Conservation (phyloP, 495 filamentous ascomycete genomes). For the Aspergillus biplanus region DNA sequence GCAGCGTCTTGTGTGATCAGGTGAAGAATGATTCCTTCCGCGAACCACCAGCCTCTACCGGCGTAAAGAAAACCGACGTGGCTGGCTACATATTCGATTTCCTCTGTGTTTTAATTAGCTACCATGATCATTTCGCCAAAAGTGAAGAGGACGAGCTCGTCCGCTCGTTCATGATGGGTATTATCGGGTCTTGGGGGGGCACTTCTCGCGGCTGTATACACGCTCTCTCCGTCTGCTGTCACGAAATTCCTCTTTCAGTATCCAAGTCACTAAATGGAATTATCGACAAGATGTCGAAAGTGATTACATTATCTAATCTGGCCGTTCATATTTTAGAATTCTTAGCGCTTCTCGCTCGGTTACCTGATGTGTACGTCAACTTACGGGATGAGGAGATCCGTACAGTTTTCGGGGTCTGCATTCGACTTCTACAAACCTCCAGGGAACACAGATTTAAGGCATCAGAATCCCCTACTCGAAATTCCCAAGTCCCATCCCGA, state of each 20-base stretch:
- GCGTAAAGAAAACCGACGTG: constrained; percentile 85
- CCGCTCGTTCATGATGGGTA: constrained; percentile 77
- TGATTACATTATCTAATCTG: constrained; percentile 88
- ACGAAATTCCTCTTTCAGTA: constrained; percentile 84
- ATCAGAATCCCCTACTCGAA: constrained; percentile 39
- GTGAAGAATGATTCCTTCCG: constrained; percentile 73
- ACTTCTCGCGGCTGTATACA: constrained; percentile 92
- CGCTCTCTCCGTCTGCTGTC: constrained; percentile 88
- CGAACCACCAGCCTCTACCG: constrained; percentile 72
- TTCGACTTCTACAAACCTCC: constrained; percentile 82
- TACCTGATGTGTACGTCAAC: constrained; percentile 84
- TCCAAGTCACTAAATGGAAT: constrained; percentile 81
- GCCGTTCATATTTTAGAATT: constrained; percentile 96
- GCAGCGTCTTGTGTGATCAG: constrained; percentile 78
- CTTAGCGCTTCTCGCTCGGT: constrained; percentile 78
- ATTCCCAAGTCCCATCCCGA: constrained; percentile 34
- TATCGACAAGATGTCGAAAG: constrained; percentile 88
- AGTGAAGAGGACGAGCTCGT: constrained; percentile 88
- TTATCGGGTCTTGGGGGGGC: constrained; percentile 78
- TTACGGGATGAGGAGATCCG: constrained; percentile 86
- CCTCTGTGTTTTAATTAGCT: constrained; percentile 82
- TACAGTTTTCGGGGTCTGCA: constrained; percentile 91
- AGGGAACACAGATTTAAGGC: constrained; percentile 57
- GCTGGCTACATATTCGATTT: constrained; percentile 84
- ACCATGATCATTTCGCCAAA: constrained; percentile 82